phyloP scores from a whole-genome alignment of 805 yeast genomes.

The Limtongozyma cylindracea region DNA sequence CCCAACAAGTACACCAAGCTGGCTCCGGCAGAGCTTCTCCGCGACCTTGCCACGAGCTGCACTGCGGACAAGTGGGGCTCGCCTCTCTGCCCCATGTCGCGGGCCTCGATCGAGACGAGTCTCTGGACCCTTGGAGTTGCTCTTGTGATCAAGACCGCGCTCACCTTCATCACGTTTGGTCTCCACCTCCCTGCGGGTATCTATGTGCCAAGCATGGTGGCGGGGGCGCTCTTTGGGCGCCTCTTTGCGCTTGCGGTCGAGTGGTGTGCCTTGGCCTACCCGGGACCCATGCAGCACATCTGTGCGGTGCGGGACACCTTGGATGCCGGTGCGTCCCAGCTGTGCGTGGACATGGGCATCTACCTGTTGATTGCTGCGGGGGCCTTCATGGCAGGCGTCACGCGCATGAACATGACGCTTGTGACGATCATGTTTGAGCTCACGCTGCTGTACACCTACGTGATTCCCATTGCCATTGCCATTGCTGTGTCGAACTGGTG shows the following conservation, averaged over 20 bases:
- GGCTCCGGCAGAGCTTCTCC: constrained; percentile 21
- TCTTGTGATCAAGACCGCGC: constrained; percentile 13
- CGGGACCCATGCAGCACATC: not conserved
- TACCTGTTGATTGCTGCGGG: constrained; percentile 30
- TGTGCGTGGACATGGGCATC: constrained; percentile 20
- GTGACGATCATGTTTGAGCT: constrained; percentile 25
- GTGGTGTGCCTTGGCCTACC: constrained; percentile 5
- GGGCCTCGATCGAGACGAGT: too few relatives aligned
- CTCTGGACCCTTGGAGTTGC: constrained; percentile 14
- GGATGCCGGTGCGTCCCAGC: constrained; percentile 1
- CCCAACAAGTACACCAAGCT: constrained; percentile 22
- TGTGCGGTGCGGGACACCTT: not conserved
- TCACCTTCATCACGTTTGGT: constrained; percentile 2
- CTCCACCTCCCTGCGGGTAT: not conserved
- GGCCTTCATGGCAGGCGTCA: constrained; percentile 30
- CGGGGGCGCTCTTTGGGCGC: constrained; percentile 10
- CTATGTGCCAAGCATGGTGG: not conserved
- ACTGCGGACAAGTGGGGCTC: constrained; percentile 6
- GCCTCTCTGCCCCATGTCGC: constrained; percentile 6
- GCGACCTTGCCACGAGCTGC: constrained; percentile 25
- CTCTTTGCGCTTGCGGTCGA: constrained; percentile 18
- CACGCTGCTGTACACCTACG: constrained; percentile 29
- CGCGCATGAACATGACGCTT: constrained; percentile 25
- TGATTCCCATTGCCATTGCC: constrained; percentile 26
- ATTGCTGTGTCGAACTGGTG: constrained; percentile 33